Evolutionary conservation across 2,329 filamentous ascomycete species (phyloP), one percentile per base, ranked within the genome.

Genomic region (Berkeleyomyces basicola): DNA sequence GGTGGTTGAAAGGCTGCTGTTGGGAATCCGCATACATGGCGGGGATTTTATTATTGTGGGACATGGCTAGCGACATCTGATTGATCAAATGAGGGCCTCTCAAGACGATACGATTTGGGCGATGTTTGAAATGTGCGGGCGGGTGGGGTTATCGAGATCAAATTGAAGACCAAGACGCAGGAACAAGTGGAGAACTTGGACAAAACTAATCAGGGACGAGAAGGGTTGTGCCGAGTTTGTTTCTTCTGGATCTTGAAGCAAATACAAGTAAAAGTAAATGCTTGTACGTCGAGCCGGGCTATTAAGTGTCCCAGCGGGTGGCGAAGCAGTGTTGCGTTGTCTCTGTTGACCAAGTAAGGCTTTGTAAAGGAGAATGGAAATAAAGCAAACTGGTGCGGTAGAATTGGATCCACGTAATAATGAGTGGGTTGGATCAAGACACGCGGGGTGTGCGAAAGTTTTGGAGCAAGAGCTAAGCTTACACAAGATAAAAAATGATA

Each of bases 21-120:
- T 55, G 51, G 36, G 51, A 55, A 3, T 55, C 51, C 51, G 51
- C 51, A 39, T 55, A 55, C 51, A 55, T 55, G 23, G 51, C 51
- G 51, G 51, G 31, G 65, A 61, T 36, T 58, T 51, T 40, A 46
- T 46, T 62, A 49, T 49, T 55, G 55, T 62, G 59, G 55, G 61
- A 64, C 63, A 63, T 61, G 59, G 43, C 46, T 46, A 66, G 64
- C 66, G 68, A 68, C 69, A 70, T 69, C 68, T 67, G 67, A 65
- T 64, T 63, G 66, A 57, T 7, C 67, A 67, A 65, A 64, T 68
- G 43, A 40, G 61, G 14, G 36, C 23, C 51, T 55, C 61, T 55
- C 42, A 58, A 23, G 31, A 58, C n/a, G 51, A 47, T 58, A 14
- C 33, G 42, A 33, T 61, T 36, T 44, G 49, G 39, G 33, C 43